Evolutionary conservation across 1,284 basidiomycete species (phyloP), one percentile per base, ranked within the genome.

Genomic region (Neotropicomus parvogracilis): DNA sequence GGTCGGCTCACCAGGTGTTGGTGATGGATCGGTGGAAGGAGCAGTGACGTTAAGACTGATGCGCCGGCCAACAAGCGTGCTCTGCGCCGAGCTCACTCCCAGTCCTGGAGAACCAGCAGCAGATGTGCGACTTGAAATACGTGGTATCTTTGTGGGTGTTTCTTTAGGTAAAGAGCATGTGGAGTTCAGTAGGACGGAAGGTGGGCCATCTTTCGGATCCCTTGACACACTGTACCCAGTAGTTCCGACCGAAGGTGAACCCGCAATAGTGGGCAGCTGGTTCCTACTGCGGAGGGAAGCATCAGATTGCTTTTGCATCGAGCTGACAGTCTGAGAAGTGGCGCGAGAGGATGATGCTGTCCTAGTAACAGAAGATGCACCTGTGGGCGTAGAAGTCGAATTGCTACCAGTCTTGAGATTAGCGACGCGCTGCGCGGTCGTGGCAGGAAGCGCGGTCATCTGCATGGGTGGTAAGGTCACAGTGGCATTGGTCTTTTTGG

Each of bases 141-240:
- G 86, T 42, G 94, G 94, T 58, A 97, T 97, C 73, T 94, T 95
- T 19, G 94, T 97, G 0, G 94, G 92, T 0, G 88, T 88, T 64
- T 90, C 87, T 66, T 89, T 90, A 5, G 78, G 65, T 47, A 81
- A 64, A n/a, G 72, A 70, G 20, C 75, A 71, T 4, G 72, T 58
- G 7, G 77, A 70, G 55, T 81, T 83, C 49, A 74, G 58, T 19
- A 78, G 62, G 24, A 77, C 72, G 16, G 74, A 74, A 6, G 79
- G 75, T 7, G 78, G 78, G 4, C 66, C 67, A 34, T 85, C 85
- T 57, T 75, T 83, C 17, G 64, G 60, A 38, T 84, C 81, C 60
- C 77, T 80, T 20, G 71, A 60, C 21, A 68, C 69, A 47, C 74
- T 74, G 39, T 77, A 72, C 38, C 70, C 72, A 20, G 70, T 72